These are phyloP conservation scores for Monilinia laxa DNA, from an alignment of 2,329 filamentous ascomycete genomes.

Conservation along the genomic window DNA sequence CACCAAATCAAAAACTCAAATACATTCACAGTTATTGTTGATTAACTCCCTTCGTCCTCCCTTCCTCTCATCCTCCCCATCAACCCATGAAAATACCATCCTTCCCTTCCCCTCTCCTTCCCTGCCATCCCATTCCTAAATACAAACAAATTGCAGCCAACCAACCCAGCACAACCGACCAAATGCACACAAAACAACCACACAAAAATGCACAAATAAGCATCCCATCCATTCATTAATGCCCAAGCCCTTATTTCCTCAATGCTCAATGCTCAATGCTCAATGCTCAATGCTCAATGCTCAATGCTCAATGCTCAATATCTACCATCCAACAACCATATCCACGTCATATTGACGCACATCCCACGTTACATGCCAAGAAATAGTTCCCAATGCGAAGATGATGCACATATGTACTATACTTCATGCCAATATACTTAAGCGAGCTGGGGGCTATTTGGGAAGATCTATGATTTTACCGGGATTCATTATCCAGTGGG, in stretches of 20 bases:
- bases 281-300: background rate
- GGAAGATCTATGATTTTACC: constrained; percentile 83
- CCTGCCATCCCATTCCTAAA: background rate
- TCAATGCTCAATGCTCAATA: background rate
- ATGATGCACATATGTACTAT: background rate
- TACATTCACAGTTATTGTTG: background rate
- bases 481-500: constrained; percentile 85
- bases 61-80: background rate
- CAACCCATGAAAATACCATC: background rate
- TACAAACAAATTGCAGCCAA: background rate
- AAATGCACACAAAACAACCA: background rate
- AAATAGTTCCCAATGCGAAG: background rate
- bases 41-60: background rate
- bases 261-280: background rate
- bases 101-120: background rate
- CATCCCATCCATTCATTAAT: background rate
- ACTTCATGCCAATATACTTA: too few species aligned
- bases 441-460: constrained; percentile 1
- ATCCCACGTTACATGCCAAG: background rate
- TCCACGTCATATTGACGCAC: background rate
- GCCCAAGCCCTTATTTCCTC: too few species aligned
- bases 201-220: background rate
- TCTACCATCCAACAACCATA: background rate
- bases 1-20: background rate
- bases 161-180: too few species aligned